Percentiles rank a stretch among this genome's conserved stretches.
Evolutionary conservation across 2,329 filamentous ascomycete species (phyloP).

Genomic region (Mycosphaerella arachidis): DNA sequence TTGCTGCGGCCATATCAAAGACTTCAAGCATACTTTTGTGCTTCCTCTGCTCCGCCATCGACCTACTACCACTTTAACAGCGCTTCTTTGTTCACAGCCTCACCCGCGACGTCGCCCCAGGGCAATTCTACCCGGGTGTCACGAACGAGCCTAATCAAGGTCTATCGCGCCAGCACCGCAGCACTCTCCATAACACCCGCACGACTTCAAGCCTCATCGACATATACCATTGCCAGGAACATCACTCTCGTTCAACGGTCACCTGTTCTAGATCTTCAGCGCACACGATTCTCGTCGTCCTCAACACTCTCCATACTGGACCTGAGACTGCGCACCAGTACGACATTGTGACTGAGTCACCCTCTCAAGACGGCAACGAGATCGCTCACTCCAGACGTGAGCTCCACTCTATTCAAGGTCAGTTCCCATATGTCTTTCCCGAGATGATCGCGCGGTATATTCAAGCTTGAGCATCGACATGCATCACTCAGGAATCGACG

Average conservation of each 20-base stretch:
- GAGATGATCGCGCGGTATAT: background rate
- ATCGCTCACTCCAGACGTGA: background rate
- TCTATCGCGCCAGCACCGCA: conserved; percentile 16
- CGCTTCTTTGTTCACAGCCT: conserved; percentile 25
- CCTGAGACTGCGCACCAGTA: conserved; percentile 12
- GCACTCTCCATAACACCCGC: conserved; percentile 13
- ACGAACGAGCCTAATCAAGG: conserved; percentile 20
- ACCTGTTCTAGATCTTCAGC: conserved; percentile 11
- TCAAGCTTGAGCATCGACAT: background rate
- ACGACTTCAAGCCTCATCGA: conserved; percentile 12
- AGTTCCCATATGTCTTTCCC: background rate
- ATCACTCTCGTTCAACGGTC: conserved; percentile 16
- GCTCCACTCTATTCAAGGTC: background rate
- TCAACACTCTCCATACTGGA: conserved; percentile 4
- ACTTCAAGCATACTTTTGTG: conserved; percentile 13
- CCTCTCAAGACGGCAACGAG: background rate
- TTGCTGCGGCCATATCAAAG: conserved; percentile 19
- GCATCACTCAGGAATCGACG: background rate
- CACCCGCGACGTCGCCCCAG: conserved; percentile 18
- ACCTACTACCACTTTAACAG: conserved; percentile 18
- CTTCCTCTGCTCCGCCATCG: conserved; percentile 16
- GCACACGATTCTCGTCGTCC: conserved; percentile 8
- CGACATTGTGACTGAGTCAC: conserved; percentile 6
- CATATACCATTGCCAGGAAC: conserved; percentile 22
- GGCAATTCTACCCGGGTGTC: conserved; percentile 22